A percentile compares a stretch with the other conserved stretches of the same genome.
These are phyloP conservation scores for Cyberlindnera meyerae DNA, from an alignment of 805 yeast genomes.

Conservation along the genomic window DNA sequence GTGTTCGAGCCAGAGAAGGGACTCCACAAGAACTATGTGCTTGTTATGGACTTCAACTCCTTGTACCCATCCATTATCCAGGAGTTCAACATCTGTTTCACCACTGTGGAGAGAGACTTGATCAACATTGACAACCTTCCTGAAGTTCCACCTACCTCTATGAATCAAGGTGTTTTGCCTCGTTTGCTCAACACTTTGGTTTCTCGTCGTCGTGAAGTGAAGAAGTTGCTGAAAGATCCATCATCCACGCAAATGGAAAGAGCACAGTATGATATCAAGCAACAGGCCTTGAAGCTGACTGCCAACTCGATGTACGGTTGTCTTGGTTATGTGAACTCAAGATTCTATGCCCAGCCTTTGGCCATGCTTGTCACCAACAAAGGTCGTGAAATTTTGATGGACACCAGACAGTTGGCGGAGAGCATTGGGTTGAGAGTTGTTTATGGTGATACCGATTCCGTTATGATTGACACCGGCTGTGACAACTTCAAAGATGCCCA, in stretches of 20 bases:
- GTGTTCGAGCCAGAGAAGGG: constrained; percentile 98
- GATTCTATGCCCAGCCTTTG: constrained; percentile 93
- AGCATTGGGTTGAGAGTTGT: constrained; percentile 76
- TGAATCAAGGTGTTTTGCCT: constrained; percentile 79
- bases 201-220: constrained; percentile 88
- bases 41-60: constrained; percentile 98
- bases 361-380: constrained; percentile 94
- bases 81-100: constrained; percentile 94
- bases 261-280: constrained; percentile 90
- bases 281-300: constrained; percentile 91
- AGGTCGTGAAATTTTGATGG: constrained; percentile 93
- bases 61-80: constrained; percentile 96
- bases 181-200: constrained; percentile 78
- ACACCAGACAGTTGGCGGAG: constrained; percentile 90
- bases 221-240: constrained; percentile 74
- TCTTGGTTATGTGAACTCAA: constrained; percentile 83
- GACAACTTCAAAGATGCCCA: constrained; percentile 67
- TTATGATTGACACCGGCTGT: constrained; percentile 92
- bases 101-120: constrained; percentile 75
- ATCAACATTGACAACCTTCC: constrained; percentile 63
- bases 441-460: constrained; percentile 98
- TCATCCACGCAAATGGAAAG: constrained; percentile 56
- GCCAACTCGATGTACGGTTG: constrained; percentile 99
- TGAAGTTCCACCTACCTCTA: constrained; percentile 53
- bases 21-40: constrained; percentile 75